These are phyloP conservation scores for Scedosporium aurantiacum DNA, from an alignment of 2,329 filamentous ascomycete species.

Conservation along the genomic window DNA sequence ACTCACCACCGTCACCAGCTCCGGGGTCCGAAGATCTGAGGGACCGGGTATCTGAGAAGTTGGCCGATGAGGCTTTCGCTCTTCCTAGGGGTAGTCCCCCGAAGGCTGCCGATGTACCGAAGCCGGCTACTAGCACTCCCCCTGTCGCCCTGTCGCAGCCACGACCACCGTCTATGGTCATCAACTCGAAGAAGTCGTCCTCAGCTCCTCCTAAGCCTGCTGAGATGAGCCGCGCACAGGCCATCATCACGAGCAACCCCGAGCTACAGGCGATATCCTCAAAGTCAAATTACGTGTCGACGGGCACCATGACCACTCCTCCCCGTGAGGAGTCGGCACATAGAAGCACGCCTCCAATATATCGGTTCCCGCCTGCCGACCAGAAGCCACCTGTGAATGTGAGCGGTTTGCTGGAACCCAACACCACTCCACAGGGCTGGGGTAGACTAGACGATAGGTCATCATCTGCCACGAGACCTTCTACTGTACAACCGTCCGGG, in stretches of 20 bases:
- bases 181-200: conserved; percentile 6
- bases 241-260: conserved; percentile 52
- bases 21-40: conserved; percentile 40
- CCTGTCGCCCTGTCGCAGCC: background rate
- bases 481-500: background rate
- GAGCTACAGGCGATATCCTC: conserved; percentile 44
- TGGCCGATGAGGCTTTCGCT: conserved; percentile 78
- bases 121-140: conserved; percentile 12
- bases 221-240: conserved; percentile 49
- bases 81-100: conserved; percentile 20
- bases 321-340: conserved; percentile 3
- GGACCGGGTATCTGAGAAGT: conserved; percentile 59
- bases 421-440: background rate
- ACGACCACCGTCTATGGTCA: background rate
- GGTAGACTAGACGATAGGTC: background rate
- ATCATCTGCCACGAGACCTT: conserved; percentile 2
- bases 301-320: conserved; percentile 67
- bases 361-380: conserved; percentile 30
- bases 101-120: conserved; percentile 18
- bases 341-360: conserved; percentile 17
- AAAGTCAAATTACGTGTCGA: conserved; percentile 29
- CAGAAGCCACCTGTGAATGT: conserved; percentile 19
- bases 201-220: conserved; percentile 30
- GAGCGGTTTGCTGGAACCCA: background rate
- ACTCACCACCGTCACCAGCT: conserved; percentile 38